A percentile compares a stretch with the other conserved stretches of the same genome.
Conservation (phyloP, 371 early-diverging fungal genomes). For the Batkoa obscura region DNA sequence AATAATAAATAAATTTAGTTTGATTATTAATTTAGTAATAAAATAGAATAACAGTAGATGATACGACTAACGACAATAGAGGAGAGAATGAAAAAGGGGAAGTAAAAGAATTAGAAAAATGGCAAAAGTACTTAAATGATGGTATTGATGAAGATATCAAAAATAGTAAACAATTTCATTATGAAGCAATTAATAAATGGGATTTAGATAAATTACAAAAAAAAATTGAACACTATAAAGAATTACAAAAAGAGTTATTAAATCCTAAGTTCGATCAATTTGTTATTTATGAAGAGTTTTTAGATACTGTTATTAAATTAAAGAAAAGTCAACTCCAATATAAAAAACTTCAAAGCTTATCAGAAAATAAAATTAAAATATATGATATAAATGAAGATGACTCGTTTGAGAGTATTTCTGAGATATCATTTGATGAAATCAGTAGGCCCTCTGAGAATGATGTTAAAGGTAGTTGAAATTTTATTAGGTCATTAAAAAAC, state of each 20-base stretch:
- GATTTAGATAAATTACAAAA: constrained; percentile 12
- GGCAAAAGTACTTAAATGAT: constrained; percentile 9
- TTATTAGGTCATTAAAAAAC: no score
- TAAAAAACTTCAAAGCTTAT: no score
- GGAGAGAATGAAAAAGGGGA: no score
- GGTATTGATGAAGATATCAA: constrained; percentile 10
- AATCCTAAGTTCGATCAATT: constrained; percentile 13
- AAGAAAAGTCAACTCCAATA: no score
- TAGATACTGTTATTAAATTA: constrained; percentile 17
- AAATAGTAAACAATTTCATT: constrained; percentile 20
- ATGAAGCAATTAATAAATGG: constrained; percentile 18
- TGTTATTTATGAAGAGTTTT: constrained; percentile 10
- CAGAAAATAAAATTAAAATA: no score
- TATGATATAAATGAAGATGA: no score
- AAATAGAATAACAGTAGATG: no score
- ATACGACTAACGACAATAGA: no score
- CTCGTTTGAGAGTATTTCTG: no score
- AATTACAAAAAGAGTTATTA: constrained; percentile 13
- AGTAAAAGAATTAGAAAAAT: not conserved
- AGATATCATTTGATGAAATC: no score
- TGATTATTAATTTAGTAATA: not conserved
- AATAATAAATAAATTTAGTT: not conserved
- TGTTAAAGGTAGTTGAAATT: no score
- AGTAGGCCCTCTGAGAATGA: no score
- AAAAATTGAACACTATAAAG: constrained; percentile 7